phyloP scores from a whole-genome alignment of 2,329 filamentous ascomycete genomes.

The Epichloe hybrida region DNA sequence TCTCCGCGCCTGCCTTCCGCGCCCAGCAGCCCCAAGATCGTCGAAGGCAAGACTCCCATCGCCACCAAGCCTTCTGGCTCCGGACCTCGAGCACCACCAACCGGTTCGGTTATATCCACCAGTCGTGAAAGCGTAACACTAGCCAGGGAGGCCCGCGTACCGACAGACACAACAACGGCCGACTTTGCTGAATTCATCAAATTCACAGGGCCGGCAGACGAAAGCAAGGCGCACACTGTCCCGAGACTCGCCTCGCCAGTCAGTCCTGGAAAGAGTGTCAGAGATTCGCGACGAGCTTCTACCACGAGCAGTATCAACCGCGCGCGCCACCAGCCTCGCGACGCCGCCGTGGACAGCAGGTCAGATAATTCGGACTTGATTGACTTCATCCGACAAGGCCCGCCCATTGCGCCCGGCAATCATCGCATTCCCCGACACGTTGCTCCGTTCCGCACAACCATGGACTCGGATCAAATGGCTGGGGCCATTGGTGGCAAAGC shows the following conservation, averaged over 20 bases:
- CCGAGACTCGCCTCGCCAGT: constrained; percentile 20
- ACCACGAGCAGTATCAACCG: constrained; percentile 26
- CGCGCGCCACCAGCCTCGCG: constrained; percentile 54
- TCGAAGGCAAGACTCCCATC: constrained; percentile 5
- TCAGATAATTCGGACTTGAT: constrained; percentile 76
- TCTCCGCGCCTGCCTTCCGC: constrained; percentile 5
- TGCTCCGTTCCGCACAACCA: constrained; percentile 71
- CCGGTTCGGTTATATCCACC: constrained; percentile 10
- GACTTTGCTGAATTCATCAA: constrained; percentile 88
- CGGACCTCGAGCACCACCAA: constrained; percentile 11
- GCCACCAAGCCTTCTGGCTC: constrained; percentile 8
- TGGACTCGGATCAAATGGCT: constrained; percentile 70
- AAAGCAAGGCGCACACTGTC: constrained; percentile 22
- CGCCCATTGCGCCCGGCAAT: constrained; percentile 44
- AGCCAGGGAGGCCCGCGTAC: constrained; percentile 61
- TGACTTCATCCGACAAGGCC: constrained; percentile 86
- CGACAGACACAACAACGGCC: constrained; percentile 57
- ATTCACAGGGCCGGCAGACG: constrained; percentile 59
- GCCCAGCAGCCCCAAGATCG: constrained; percentile 1
- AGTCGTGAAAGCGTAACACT: constrained; percentile 13
- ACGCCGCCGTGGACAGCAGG: constrained; percentile 47
- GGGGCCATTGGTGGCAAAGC: constrained; percentile 40
- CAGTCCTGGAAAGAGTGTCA: constrained; percentile 22
- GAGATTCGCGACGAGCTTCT: constrained; percentile 25
- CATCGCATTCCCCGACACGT: constrained; percentile 66